Base-by-base conservation (phyloP, 176 grass and related monocot species). In the Alloteropsis semialata region DNA sequence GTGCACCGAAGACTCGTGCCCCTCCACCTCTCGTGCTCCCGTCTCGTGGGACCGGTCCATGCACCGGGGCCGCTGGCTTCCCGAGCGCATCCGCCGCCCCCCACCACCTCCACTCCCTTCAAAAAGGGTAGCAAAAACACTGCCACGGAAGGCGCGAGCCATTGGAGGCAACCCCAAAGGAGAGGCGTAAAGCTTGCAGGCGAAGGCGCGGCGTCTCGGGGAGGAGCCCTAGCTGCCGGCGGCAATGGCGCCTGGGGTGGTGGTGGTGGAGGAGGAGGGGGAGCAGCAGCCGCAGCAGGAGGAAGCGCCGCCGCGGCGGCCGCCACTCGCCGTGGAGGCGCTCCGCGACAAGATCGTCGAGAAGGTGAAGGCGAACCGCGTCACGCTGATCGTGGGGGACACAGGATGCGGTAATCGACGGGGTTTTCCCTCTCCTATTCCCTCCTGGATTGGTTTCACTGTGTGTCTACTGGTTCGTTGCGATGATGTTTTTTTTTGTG, bases 351-450 rank as follows among this genome's bases (percentile, higher is more conserved):
- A 88, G 85, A 94, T 97, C 80, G 94, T 97, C 16, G 85, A 94
- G 72, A 97, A 97, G 90, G 88, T 97, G 33, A 89, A 77, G 76
- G 88, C 82, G 69, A 97, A 94, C 85, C 94, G 90, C 15, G 92
- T 97, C 76, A 94, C 94, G 10, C 88, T 97, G 14, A 94, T 97
- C 73, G 77, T 97, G 8, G 94, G 94, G 38, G 94, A 97, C 57
- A 90, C 94, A 0, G 94, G 94, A 79, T 97, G 94, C 43, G 94
- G 94, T 97, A 97, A 81, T 8, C 24, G 8, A 27, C 0, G 24
- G 39, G 14, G 16, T 10, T 37, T 78, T 9, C 27, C 53, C 50
- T 37, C 79, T 1, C 12, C 8, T 32, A 2, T 43, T 39, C 19
- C 27, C 28, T 65, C 19, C 6, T 51, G 21, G 76, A 64, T 33